phyloP scores from a whole-genome alignment of 805 yeast species.

The Kluyveromyces siamensis region DNA sequence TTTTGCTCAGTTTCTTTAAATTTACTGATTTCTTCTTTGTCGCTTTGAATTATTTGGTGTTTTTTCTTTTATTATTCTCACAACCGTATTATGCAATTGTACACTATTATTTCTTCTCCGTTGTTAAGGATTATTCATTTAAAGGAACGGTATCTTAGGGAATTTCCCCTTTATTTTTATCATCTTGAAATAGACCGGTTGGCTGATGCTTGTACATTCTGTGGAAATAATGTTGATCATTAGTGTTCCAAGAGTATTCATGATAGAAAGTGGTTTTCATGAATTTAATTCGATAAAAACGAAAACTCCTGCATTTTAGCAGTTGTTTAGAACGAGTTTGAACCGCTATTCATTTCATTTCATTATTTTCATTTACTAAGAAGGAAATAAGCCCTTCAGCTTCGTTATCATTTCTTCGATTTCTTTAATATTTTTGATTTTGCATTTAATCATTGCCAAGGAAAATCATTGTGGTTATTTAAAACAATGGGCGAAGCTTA shows the following conservation, averaged over 20 bases:
- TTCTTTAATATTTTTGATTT: background rate
- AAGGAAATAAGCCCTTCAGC: background rate
- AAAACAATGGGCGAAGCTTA: background rate
- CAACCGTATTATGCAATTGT: slow-evolving; percentile 21
- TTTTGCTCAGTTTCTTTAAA: slow-evolving; percentile 1
- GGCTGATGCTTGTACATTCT: slow-evolving; percentile 3
- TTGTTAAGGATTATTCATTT: background rate
- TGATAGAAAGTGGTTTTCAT: slow-evolving; percentile 3
- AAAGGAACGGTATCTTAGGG: background rate
- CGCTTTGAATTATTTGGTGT: slow-evolving; percentile 6
- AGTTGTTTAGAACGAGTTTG: background rate
- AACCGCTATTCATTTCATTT: background rate
- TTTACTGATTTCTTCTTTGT: slow-evolving; percentile 5
- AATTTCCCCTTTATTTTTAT: background rate
- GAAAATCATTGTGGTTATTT: background rate
- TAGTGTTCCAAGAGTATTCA: slow-evolving; percentile 3
- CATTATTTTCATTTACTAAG: background rate
- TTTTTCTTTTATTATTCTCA: slow-evolving; percentile 6
- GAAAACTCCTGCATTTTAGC: background rate
- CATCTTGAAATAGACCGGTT: background rate
- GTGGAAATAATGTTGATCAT: slow-evolving; percentile 3
- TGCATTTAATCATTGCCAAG: background rate
- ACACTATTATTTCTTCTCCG: slow-evolving; percentile 9
- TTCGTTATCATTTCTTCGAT: background rate
- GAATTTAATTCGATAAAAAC: background rate